Base-by-base conservation (phyloP, 2,329 filamentous ascomycete species). In the Cryphonectria parasitica region DNA sequence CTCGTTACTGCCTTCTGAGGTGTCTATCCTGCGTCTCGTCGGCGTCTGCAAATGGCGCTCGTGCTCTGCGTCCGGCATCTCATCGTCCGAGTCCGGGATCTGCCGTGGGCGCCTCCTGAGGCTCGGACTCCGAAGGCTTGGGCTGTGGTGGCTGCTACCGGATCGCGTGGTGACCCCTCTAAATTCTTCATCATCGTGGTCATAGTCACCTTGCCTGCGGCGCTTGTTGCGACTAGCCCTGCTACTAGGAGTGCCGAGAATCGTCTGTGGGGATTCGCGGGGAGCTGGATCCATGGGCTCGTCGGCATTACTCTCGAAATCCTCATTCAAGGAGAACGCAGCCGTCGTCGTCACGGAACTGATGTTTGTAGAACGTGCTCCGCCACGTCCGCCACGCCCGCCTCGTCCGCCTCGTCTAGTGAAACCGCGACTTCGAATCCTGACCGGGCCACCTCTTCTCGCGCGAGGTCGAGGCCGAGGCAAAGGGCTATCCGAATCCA, bases 161-260 rank as follows among this genome's bases (percentile, higher is more conserved):
- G 71, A 72, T 22, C 66, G 41, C 31, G 69, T 66, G 49, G 61
- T n/a, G 25, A 60, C 66, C 2, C 39, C 39, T 58, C 64, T 69
- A 45, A 62, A 71, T 10, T 71, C 69, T 8, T 71, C 69, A 4
- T 43, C 22, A 7, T 73, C 66, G 31, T 64, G 60, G 7, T 73
- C 72, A 28, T 71, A 61, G 34, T 58, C 66, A 28, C 22, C 36
- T 13, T 71, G 63, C 31, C 31, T 66, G 31, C 71, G 71, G 34
- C 71, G 71, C 28, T 63, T 72, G 41, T 58, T 64, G 31, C 71
- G 71, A 45, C 69, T 66, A 31, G 45, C 34, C 49, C 67, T 67
- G 39, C 71, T 72, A 31, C 71, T 72, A 64, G 71, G 71, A 31
- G 71, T 72, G 66, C 71, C 71, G 39, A 72, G 71, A 43, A 69